Base-by-base conservation (phyloP, 768 basidiomycete species). In the Sarcomyxa edulis region DNA sequence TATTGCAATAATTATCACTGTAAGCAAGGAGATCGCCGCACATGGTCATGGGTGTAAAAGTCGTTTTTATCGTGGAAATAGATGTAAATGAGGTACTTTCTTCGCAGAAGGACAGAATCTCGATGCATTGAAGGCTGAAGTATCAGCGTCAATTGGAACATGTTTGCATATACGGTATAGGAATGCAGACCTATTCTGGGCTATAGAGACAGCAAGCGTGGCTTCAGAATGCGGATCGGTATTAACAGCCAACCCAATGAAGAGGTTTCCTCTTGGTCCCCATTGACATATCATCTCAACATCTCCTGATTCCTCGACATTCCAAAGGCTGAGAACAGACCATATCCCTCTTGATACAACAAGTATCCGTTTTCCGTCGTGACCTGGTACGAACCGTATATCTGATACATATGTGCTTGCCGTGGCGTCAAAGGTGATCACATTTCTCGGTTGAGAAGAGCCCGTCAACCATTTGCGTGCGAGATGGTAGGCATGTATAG, bases 331-430 rank as follows among this genome's bases (percentile, higher is more conserved):
- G 32, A 84, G 47, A 12, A 65, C 60, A 27, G 76, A 75, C 82
- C 82, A 84, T 35, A 84, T 71, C 5, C 68, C 65, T 43, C 72
- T 73, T 3, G 76, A 77, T 7, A 78, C 64, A 6, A 74, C 74
- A 39, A 81, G 35, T 3, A 84, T 37, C 54, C 73, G 68, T 30
- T 53, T 59, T 6, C 61, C 66, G 1, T 55, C 65, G 26, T 55
- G 55, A 5, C 68, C 68, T 6, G 70, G 72, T 0, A 83, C 39
- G 46, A 84, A 76, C 10, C 63, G 69, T 11, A 83, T 62, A 8
- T 76, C 67, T 10, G 71, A 68, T 11, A 84, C 64, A 1, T 65
- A 54, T 0, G 68, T 71, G 20, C 64, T 64, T 28, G 56, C 63
- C 19, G 60, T 60, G 3, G 59, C 56, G 3, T 59, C 48, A 19